phyloP scores from a whole-genome alignment of 225 moss, liverwort and hornwort genomes.

The Sphagnum contortum region DNA sequence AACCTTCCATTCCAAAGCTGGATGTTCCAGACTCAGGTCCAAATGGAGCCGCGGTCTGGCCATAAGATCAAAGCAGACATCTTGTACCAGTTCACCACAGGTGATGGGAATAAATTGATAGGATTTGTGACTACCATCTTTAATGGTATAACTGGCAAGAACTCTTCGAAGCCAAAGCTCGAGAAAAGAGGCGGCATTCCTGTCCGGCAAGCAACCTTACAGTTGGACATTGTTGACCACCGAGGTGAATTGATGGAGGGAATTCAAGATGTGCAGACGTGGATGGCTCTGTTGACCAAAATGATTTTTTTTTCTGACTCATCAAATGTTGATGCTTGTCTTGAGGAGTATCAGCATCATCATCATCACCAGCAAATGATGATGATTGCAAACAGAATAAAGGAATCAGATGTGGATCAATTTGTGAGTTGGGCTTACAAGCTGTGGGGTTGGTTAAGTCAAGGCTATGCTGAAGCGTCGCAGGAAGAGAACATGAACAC shows the following conservation, averaged over 20 bases:
- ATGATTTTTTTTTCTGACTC: constrained; percentile 23
- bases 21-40: constrained; percentile 18
- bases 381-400: not conserved
- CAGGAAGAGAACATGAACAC: constrained; percentile 8
- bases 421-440: constrained; percentile 28
- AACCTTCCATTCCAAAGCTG: constrained; percentile 28
- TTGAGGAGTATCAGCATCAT: constrained; percentile 18
- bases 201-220: constrained; percentile 10
- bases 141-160: not conserved
- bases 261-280: constrained; percentile 9
- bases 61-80: constrained; percentile 5
- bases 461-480: too few species aligned
- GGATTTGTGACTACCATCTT: not conserved
- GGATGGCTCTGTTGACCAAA: constrained; percentile 27
- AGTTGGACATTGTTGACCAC: constrained; percentile 25
- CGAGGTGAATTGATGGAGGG: constrained; percentile 16
- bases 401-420: not conserved
- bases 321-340: constrained; percentile 22
- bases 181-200: constrained; percentile 1
- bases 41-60: constrained; percentile 3
- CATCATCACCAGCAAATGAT: constrained; percentile 2
- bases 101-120: not conserved
- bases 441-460: not conserved
- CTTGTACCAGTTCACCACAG: constrained; percentile 13
- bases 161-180: not conserved